Percentiles rank a stretch among this genome's conserved stretches.
phyloP scores from a whole-genome alignment of 2,329 filamentous ascomycete species.

The Metarhizium humberi region DNA sequence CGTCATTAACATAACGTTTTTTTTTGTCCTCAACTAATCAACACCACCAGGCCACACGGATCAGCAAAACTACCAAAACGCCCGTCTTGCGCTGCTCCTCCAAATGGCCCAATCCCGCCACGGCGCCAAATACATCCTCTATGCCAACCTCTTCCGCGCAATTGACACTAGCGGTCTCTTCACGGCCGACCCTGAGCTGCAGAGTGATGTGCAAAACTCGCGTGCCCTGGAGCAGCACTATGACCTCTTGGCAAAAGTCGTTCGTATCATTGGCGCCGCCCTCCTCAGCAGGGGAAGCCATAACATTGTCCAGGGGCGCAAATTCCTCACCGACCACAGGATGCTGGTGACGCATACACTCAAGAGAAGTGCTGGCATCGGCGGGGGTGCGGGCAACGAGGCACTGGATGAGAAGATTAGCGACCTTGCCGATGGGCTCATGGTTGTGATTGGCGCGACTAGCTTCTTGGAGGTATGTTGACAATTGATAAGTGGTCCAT shows the following conservation, averaged over 20 bases:
- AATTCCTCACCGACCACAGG: conserved; percentile 75
- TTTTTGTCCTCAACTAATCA: conserved; percentile 2
- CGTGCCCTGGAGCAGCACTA: conserved; percentile 74
- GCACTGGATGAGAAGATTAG: conserved; percentile 52
- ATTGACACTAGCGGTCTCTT: conserved; percentile 81
- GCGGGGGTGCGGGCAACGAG: conserved; percentile 30
- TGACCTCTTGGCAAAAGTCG: conserved; percentile 66
- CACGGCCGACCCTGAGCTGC: conserved; percentile 82
- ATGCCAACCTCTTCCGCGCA: conserved; percentile 76
- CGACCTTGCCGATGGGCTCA: conserved; percentile 76
- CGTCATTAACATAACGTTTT: conserved; percentile 4
- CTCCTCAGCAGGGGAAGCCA: conserved; percentile 74
- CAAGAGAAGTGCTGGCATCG: conserved; percentile 79
- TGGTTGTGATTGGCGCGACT: conserved; percentile 73
- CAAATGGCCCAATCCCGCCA: conserved; percentile 73
- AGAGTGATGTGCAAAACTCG: conserved; percentile 63
- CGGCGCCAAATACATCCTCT: conserved; percentile 82
- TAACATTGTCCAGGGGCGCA: conserved; percentile 70
- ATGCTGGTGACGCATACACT: conserved; percentile 80
- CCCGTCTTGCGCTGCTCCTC: conserved; percentile 73
- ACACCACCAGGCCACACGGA: conserved; percentile 27
- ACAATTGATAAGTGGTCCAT: background rate
- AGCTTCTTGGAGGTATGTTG: conserved; percentile 73
- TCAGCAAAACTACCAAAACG: conserved; percentile 48
- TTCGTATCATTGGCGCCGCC: conserved; percentile 73